Evolutionary conservation across 495 filamentous ascomycete genomes (phyloP), one percentile per base, ranked within the genome.

Genomic region (Aspergillus bertholletiae): DNA sequence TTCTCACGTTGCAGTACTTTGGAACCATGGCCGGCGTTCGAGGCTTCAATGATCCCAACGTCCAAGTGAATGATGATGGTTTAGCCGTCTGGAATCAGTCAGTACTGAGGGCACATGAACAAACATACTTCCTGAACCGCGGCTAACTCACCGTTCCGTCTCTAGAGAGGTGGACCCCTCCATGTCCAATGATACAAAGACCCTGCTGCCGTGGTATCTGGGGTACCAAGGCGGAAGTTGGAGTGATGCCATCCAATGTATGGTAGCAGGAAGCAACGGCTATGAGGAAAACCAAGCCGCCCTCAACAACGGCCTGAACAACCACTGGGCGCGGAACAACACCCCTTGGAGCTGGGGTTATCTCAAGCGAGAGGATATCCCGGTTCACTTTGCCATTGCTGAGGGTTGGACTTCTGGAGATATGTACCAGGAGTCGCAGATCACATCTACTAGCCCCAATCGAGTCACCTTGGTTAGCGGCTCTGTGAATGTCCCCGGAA

Each of bases 361-460:
- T 53, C 68, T 71, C 54, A 75, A 75, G 46, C 64, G 75, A 8
- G 52, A 64, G 6, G 80, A 83, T 50, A 71, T 83, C 27, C 79
- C 80, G 0, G 69, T 81, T 22, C 80, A 83, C 13, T 83, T 74
- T 62, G 72, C 73, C 13, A 74, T 81, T 62, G 80, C 79, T 0
- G 80, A 83, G 49, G 76, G 66, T 7, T 83, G 76, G 73, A 80
- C 77, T 4, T 59, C 77, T 18, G 78, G 70, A 13, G 80, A 83
- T 56, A 83, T 83, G 80, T 83, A 83, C 52, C 80, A 78, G 70
- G 78, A 83, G 65, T 66, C 69, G 9, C 74, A 80, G 53, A 75
- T 83, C 37, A 77, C 80, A 1, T 69, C 78, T 0, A 83, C 80
- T 0, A 80, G 76, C 51, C 79, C 80, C 3, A 83, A 83, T 52